Conservation (phyloP, 805 yeast genomes). For the Ogataea kodamae region DNA sequence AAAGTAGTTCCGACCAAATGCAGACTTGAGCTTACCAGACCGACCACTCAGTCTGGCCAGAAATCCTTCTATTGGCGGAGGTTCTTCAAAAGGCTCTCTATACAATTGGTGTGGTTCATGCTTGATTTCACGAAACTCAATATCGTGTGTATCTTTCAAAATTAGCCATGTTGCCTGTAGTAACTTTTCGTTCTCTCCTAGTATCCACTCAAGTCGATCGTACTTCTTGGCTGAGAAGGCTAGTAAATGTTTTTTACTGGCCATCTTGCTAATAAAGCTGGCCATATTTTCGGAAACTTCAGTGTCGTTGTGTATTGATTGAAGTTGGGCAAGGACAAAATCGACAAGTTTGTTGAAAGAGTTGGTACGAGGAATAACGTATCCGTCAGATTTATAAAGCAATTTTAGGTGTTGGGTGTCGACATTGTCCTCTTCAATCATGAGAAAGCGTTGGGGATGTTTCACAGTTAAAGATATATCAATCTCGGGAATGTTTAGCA, state of each 20-base stretch:
- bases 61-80: conserved; percentile 80
- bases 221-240: conserved; percentile 58
- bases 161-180: conserved; percentile 43
- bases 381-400: conserved; percentile 20
- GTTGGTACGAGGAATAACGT: conserved; percentile 24
- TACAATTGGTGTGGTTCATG: conserved; percentile 37
- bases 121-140: conserved; percentile 57
- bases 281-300: conserved; percentile 5
- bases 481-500: conserved; percentile 44
- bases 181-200: conserved; percentile 41
- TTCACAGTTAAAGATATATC: conserved; percentile 42
- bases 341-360: conserved; percentile 39
- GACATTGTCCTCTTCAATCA: conserved; percentile 8
- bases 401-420: conserved; percentile 1
- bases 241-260: conserved; percentile 25
- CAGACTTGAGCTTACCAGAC: conserved; percentile 36
- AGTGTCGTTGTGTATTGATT: conserved; percentile 3
- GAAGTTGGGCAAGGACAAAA: conserved; percentile 32
- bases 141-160: conserved; percentile 41
- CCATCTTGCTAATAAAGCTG: conserved; percentile 18
- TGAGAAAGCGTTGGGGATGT: conserved; percentile 9
- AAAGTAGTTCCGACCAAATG: conserved; percentile 38
- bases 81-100: conserved; percentile 44
- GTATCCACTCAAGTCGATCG: conserved; percentile 73
- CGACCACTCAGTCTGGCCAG: conserved; percentile 53